Evolutionary conservation across 345 rosid species (phyloP), one percentile per base, ranked within the genome.

Genomic region (Reutealis trisperma): DNA sequence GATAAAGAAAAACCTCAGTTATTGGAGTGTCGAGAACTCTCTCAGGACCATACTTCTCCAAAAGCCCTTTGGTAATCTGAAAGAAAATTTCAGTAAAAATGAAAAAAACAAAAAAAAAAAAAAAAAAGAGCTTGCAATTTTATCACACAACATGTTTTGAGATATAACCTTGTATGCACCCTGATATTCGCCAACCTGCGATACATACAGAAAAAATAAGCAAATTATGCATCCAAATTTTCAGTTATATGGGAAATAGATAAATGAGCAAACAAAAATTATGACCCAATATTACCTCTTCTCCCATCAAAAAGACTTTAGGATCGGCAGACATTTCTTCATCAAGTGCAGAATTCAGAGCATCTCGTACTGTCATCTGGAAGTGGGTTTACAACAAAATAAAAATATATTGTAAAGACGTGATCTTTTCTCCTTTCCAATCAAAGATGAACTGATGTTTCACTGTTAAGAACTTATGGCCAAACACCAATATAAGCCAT

Each of bases 301-400:
- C 98, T 75, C 98, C 97, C 92, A 94, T 91, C 76, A 92, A 80
- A 79, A 90, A 83, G 15, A 94, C 98, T 83, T 83, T 91, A 45
- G 97, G 90, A 88, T 94, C 98, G 12, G 97, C 96, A 58, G 92
- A 86, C 94, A 92, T 92, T 85, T 94, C 98, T 87, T 91, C 98
- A 61, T 91, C 97, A 55, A 94, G 90, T 11, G 94, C 97, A 71
- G 97, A 79, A 80, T 92, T 91, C 16, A 92, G 74, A 52, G 96
- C 98, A 4, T 90, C 96, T 83, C 97, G 83, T 19, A 90, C 88
- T 8, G 85, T 90, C 87, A 92, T 90, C 96, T 92, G 86, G 9
- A 45, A 45, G 49, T 7, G 49, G 49, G 37, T 34, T 45, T 45
- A 8, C 63, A 54, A 68, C 66, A 37, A 41, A 67, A 65, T 27